These are phyloP conservation scores for Cercospora nicotianae DNA, from an alignment of 2,329 filamentous ascomycete species.

Conservation along the genomic window DNA sequence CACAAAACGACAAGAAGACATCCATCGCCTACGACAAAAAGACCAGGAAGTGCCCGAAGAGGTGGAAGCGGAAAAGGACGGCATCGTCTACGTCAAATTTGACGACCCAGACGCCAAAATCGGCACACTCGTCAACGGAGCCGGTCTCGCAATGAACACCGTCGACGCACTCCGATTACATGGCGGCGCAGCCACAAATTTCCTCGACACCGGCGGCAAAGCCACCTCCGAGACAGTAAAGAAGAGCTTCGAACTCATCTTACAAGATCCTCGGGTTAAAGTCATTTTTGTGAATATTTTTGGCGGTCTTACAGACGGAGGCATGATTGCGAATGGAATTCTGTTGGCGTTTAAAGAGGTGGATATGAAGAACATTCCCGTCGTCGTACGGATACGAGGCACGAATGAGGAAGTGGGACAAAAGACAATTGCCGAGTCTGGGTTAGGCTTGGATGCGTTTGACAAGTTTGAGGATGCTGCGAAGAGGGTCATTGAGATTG, in stretches of 20 bases:
- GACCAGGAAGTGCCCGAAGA: conserved; percentile 57
- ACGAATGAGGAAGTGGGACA: conserved; percentile 72
- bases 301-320: conserved; percentile 68
- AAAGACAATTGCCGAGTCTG: conserved; percentile 67
- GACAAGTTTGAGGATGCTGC: conserved; percentile 75
- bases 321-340: conserved; percentile 78
- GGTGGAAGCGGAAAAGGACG: conserved; percentile 64
- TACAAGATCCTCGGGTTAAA: conserved; percentile 69
- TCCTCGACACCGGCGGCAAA: conserved; percentile 87
- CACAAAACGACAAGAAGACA: conserved; percentile 59
- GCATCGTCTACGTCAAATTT: conserved; percentile 76
- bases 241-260: conserved; percentile 71
- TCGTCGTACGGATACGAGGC: conserved; percentile 74
- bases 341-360: conserved; percentile 71
- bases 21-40: conserved; percentile 59
- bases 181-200: conserved; percentile 73
- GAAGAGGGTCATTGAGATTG: conserved; percentile 63
- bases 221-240: conserved; percentile 80
- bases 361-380: conserved; percentile 57
- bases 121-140: conserved; percentile 84
- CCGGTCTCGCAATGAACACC: conserved; percentile 88
- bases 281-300: conserved; percentile 74
- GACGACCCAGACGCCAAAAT: conserved; percentile 59
- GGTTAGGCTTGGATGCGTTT: conserved; percentile 67
- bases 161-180: conserved; percentile 72